Conservation (phyloP, 768 basidiomycete genomes). For the Pleurotus sapidus region DNA sequence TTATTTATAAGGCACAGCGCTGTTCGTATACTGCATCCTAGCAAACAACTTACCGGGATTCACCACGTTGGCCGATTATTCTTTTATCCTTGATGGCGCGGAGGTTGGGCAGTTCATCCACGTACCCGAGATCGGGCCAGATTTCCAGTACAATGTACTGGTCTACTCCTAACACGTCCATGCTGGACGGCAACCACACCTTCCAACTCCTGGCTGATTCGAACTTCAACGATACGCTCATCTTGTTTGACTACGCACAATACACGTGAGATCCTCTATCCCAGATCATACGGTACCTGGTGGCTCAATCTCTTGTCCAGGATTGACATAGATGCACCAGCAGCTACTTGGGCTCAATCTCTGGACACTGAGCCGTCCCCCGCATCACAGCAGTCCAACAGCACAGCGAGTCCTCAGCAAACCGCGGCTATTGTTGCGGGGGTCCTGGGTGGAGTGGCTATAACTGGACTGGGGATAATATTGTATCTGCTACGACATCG, state of each 20-base stretch:
- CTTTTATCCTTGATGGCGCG: not conserved
- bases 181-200: not conserved
- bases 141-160: not conserved
- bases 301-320: not conserved
- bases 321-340: not conserved
- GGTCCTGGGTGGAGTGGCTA: not conserved
- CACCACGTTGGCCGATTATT: not conserved
- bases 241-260: slow-evolving; percentile 1
- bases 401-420: not conserved
- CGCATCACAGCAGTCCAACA: not conserved
- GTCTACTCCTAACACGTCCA: not conserved
- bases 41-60: not conserved
- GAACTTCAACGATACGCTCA: not conserved
- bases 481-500: slow-evolving; percentile 4
- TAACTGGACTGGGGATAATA: not conserved
- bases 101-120: not conserved
- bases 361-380: not conserved
- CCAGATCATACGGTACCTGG: no score
- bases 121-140: not conserved
- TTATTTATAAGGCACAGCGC: not conserved
- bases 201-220: not conserved
- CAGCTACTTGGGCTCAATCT: not conserved
- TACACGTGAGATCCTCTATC: not conserved
- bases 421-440: slow-evolving; percentile 2
- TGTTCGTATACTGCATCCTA: slow-evolving; percentile 3